These are phyloP conservation scores for Nakaseomyces delphensis DNA, from an alignment of 1,139 yeast genomes.

Conservation along the genomic window DNA sequence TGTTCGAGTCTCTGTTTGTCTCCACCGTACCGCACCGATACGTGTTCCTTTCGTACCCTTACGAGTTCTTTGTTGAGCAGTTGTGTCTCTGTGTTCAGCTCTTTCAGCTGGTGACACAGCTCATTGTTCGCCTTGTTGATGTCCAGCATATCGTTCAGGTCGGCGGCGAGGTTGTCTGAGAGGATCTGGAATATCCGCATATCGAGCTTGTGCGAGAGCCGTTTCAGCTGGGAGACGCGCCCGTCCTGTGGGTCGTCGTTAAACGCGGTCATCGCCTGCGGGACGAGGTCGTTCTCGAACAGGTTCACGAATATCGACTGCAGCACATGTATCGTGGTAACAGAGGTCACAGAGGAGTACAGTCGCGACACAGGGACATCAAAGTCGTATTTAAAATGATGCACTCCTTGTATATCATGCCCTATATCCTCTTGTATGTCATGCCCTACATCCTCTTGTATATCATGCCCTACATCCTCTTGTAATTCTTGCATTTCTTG, in stretches of 20 bases:
- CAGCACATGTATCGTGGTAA: conserved; percentile 23
- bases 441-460: neutral
- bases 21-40: conserved; percentile 13
- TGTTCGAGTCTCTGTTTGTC: conserved; percentile 15
- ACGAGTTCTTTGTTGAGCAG: conserved; percentile 18
- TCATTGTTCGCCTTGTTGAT: conserved; percentile 29
- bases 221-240: conserved; percentile 9
- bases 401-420: neutral
- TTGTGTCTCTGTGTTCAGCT: conserved; percentile 13
- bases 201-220: conserved; percentile 24
- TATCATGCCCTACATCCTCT: neutral
- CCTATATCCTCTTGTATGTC: neutral
- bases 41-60: conserved; percentile 14
- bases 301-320: conserved; percentile 16
- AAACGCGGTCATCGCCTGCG: conserved; percentile 18
- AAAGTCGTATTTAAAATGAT: no score
- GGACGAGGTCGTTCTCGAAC: conserved; percentile 18
- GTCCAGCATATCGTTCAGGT: conserved; percentile 26
- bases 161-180: conserved; percentile 16
- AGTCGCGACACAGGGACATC: conserved; percentile 18
- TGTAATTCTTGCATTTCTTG: neutral
- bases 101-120: conserved; percentile 21
- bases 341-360: conserved; percentile 22
- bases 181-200: conserved; percentile 21
- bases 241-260: conserved; percentile 11